Base-by-base conservation (phyloP, 257 asterid species). In the Rubia yunnanensis region DNA sequence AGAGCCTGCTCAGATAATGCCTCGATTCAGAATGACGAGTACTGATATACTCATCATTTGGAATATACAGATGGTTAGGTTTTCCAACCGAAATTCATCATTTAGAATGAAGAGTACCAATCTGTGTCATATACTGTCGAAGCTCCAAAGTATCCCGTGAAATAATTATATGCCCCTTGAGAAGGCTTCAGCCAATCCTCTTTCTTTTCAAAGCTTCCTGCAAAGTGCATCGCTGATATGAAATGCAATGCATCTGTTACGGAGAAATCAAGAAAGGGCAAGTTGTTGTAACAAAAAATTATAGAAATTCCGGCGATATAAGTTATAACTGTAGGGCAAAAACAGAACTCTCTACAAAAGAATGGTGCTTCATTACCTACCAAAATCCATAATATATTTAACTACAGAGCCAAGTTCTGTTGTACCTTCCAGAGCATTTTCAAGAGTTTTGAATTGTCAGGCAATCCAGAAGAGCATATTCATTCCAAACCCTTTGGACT, bases 391-490 rank as follows among this genome's bases (percentile, higher is more conserved):
- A 27, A 9, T 1, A 14, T 20, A 2, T 11, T 36, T 11, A 39
- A 36, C 53, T 36, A 48, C 3, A 44, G 10, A 64, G 44, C n/a
- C 49, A 46, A 46, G 20, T 13, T 18, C 2, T 18, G 26, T 7
- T 46, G 23, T 64, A 64, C 68, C 68, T 64, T 20, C 20, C 52
- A 14, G 57, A 55, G 61, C 41, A 39, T 22, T 39, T 14, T 63
- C 64, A 54, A 44, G 48, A 14, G 49, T 36, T 31, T 39, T 18
- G 53, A 30, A 54, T 31, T 7, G 44, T 32, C 53, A 31, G 60
- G 61, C 18, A 64, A 18, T 57, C 65, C 17, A 66, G 41, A 27
- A 5, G 10, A 63, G 17, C 35, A 48, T n/a, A 13, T 27, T 22
- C 39, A 35, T 28, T 30, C 9, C 55, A 22, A 65, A n/a, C 8